Percentiles rank a stretch among this genome's conserved stretches.
Evolutionary conservation across 2,329 filamentous ascomycete species (phyloP).

Genomic region (Aspergillus sp.): DNA sequence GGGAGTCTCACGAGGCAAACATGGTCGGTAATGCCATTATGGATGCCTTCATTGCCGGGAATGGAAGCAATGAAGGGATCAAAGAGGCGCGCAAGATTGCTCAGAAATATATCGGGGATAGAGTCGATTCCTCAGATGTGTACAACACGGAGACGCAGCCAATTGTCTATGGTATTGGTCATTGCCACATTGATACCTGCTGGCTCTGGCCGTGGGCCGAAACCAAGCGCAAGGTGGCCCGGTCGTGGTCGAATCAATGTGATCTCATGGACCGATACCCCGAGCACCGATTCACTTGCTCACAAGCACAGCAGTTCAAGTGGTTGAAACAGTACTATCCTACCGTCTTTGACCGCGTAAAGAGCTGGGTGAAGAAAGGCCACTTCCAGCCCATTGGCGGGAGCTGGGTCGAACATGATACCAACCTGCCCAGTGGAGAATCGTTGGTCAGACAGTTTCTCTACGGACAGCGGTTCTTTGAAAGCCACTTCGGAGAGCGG

Average conservation of each 20-base stretch:
- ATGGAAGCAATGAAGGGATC: constrained; percentile 71
- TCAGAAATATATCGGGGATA: constrained; percentile 74
- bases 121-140: constrained; percentile 78
- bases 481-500: constrained; percentile 85
- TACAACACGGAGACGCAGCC: constrained; percentile 74
- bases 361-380: constrained; percentile 83
- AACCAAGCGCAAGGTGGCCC: constrained; percentile 92
- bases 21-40: constrained; percentile 85
- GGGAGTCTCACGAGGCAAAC: constrained; percentile 84
- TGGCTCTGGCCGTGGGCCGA: constrained; percentile 99
- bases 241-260: constrained; percentile 96
- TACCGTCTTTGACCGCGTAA: constrained; percentile 83
- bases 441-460: constrained; percentile 91
- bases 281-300: constrained; percentile 88
- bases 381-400: constrained; percentile 94
- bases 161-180: constrained; percentile 83
- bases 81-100: constrained; percentile 79
- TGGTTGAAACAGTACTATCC: constrained; percentile 93
- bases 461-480: constrained; percentile 92
- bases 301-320: constrained; percentile 96
- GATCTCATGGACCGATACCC: constrained; percentile 93
- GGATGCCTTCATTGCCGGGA: constrained; percentile 79
- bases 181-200: constrained; percentile 97
- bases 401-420: constrained; percentile 99
- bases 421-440: constrained; percentile 94